These are phyloP conservation scores for Phialophora tarda DNA, from an alignment of 2,329 filamentous ascomycete genomes.

Conservation along the genomic window DNA sequence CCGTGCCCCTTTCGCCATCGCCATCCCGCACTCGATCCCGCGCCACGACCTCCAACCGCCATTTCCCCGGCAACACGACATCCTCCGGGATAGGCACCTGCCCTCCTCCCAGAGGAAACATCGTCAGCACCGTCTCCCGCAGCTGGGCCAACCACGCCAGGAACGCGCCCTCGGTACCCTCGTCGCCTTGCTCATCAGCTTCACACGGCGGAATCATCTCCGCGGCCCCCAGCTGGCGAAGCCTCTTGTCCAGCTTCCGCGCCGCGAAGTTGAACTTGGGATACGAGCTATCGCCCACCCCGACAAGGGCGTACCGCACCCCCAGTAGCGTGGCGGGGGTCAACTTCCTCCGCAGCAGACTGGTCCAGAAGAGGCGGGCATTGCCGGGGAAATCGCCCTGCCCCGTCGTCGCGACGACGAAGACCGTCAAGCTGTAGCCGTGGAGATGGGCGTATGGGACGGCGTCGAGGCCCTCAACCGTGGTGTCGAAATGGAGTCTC, in stretches of 20 bases:
- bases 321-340: constrained; percentile 70
- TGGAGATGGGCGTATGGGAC: constrained; percentile 38
- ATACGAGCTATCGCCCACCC: constrained; percentile 93
- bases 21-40: background rate
- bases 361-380: constrained; percentile 81
- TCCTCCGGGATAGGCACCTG: constrained; percentile 31
- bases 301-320: constrained; percentile 82
- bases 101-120: constrained; percentile 72
- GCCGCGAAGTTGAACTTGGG: constrained; percentile 95
- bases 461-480: constrained; percentile 76
- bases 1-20: background rate
- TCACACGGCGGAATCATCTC: constrained; percentile 80
- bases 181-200: constrained; percentile 89
- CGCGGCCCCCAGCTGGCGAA: constrained; percentile 80
- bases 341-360: constrained; percentile 77
- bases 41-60: constrained; percentile 4
- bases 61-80: constrained; percentile 33
- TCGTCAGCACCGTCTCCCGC: constrained; percentile 69
- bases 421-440: constrained; percentile 58
- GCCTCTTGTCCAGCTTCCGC: constrained; percentile 81
- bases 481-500: constrained; percentile 77
- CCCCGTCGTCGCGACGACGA: constrained; percentile 89
- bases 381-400: constrained; percentile 93
- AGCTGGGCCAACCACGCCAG: constrained; percentile 76
- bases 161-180: constrained; percentile 84